Evolutionary conservation across 2,329 filamentous ascomycete species (phyloP), one percentile per base, ranked within the genome.

Genomic region (Fusarium nanum): DNA sequence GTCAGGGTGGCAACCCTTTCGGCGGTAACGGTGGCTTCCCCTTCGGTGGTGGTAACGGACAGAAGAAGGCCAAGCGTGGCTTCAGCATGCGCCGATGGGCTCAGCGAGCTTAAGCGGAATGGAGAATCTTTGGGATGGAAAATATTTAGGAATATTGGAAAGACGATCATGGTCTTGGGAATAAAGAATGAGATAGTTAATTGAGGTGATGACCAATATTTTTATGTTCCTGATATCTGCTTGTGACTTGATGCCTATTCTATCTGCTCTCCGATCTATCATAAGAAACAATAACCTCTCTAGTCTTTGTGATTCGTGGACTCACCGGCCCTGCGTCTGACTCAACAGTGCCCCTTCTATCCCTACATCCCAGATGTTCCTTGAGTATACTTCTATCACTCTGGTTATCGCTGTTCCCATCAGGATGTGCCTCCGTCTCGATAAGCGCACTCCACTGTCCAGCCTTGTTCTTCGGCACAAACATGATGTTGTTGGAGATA

Each of bases 401-500:
- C 34, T 68, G 58, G 10, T 68, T 71, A 22, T 71, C 68, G 1
- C 59, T 65, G 2, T 6, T 48, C 1, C 56, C 44, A 4, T 71
- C 68, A 1, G 55, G 68, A 8, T 56, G 59, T 1, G 55, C 64
- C 23, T 71, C 68, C 0, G 59, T 71, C 37, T 71, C 59, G 3
- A 70, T 32, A 7, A 71, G 45, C 4, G 68, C 64, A n/a, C 55
- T 71, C 68, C 68, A 71, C 40, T 70, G 68, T 0, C 68, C 67
- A 16, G 59, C 64, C 20, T 65, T 71, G 20, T 70, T 46, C 45
- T 71, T 70, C 7, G 68, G 64, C 12, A 70, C 69, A n/a, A 70
- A 70, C 52, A 70, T 65, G 18, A 68, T 46, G 16, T 68, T 68
- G 0, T 70, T 70, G 2, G 64, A 61, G 3, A 70, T 52, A 11